These are phyloP conservation scores for Erythrophleum fordii DNA, from an alignment of 306 rosid genomes.

Conservation along the genomic window DNA sequence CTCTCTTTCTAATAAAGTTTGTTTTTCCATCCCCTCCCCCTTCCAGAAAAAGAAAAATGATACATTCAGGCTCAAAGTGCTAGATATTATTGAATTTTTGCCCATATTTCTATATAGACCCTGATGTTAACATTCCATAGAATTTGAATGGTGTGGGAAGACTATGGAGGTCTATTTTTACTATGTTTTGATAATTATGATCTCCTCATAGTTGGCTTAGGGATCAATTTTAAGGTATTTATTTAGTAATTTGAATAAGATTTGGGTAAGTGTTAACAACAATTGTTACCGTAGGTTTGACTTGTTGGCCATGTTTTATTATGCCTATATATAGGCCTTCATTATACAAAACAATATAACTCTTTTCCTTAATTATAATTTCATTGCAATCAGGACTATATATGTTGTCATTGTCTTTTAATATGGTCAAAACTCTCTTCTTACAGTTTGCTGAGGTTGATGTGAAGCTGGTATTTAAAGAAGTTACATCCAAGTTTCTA, in stretches of 20 bases:
- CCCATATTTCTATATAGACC: neutral
- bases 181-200: neutral
- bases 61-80: no score
- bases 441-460: slow-evolving; percentile 92
- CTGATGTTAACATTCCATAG: neutral
- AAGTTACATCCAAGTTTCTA: slow-evolving; percentile 79
- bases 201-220: neutral
- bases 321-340: neutral
- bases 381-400: neutral
- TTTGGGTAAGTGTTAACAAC: neutral
- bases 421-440: slow-evolving; percentile 7
- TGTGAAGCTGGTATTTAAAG: slow-evolving; percentile 96
- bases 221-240: slow-evolving; percentile 6
- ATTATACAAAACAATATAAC: neutral
- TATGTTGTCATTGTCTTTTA: neutral
- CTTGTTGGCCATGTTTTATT: neutral
- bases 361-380: neutral
- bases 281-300: neutral
- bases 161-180: neutral
- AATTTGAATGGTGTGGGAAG: neutral
- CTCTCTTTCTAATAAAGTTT: no score
- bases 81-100: no score
- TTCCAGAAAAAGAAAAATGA: no score
- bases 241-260: neutral
- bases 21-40: no score